Percentiles rank a stretch among this genome's conserved stretches.
phyloP scores from a whole-genome alignment of 139 green algal species.

The Micractinium sp. region DNA sequence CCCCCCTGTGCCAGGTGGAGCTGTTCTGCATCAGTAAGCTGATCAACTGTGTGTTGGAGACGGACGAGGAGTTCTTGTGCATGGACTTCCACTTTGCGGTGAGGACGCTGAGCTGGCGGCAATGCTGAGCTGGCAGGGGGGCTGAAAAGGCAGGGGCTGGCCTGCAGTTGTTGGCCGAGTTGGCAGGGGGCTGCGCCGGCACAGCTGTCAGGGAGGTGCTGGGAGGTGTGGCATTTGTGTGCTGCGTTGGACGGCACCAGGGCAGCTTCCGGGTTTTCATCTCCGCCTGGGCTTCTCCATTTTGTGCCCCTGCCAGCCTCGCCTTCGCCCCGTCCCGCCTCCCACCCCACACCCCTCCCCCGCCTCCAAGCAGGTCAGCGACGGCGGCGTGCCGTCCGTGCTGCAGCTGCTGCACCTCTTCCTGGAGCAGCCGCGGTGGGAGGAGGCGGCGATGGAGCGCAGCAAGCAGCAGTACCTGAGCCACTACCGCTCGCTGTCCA shows the following conservation, averaged over 20 bases:
- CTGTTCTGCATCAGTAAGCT: constrained; percentile 96
- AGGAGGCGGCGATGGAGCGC: constrained; percentile 72
- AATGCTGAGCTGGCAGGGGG: not conserved
- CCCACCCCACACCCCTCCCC: not conserved
- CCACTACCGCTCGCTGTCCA: constrained; percentile 76
- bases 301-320: no score
- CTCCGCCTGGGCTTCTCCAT: no score
- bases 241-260: no score
- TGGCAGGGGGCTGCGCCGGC: no score
- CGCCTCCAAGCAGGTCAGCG: constrained; percentile 36
- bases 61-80: constrained; percentile 94
- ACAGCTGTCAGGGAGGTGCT: no score
- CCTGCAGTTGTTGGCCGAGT: no score
- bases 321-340: not conserved
- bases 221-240: no score
- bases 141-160: no score
- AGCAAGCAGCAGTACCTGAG: constrained; percentile 84
- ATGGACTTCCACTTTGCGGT: constrained; percentile 95
- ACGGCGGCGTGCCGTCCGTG: constrained; percentile 53
- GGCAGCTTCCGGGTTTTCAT: no score
- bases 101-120: not conserved
- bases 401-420: constrained; percentile 83
- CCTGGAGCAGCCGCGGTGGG: constrained; percentile 72
- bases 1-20: constrained; percentile 70
- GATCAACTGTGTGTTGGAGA: constrained; percentile 95